These are phyloP conservation scores for Phaeosphaeriaceae sp. DNA, from an alignment of 2,329 filamentous ascomycete genomes.

Conservation along the genomic window DNA sequence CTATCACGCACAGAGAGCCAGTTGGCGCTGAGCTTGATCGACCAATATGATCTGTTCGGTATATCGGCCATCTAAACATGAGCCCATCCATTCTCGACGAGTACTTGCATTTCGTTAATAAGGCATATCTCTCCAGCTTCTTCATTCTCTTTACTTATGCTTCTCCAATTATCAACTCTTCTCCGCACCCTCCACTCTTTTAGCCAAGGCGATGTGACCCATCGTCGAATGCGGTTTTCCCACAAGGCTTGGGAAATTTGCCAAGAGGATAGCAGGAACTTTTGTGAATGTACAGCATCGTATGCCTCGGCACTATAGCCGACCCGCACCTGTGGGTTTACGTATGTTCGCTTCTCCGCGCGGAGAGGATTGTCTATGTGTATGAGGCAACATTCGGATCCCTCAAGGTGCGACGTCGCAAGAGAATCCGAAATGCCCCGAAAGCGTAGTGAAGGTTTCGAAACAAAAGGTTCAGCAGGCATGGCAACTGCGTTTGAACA, in stretches of 20 bases:
- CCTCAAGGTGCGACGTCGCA: conserved; percentile 68
- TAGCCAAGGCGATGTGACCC: background rate
- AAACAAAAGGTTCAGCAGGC: conserved; percentile 32
- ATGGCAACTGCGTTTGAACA: too few species aligned
- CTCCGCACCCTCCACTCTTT: background rate
- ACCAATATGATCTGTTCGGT: too few species aligned
- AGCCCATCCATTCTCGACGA: background rate
- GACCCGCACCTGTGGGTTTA: conserved; percentile 74
- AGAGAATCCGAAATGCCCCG: conserved; percentile 69
- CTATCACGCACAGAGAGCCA: too few species aligned
- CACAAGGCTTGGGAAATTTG: background rate
- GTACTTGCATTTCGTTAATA: too few species aligned
- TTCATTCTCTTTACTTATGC: background rate
- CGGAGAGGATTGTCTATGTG: conserved; percentile 72
- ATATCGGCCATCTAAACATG: too few species aligned
- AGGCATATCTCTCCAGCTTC: background rate
- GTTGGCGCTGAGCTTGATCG: too few species aligned
- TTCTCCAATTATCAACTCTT: background rate
- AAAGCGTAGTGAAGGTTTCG: conserved; percentile 61
- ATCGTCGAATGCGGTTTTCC: background rate
- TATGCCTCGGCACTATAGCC: conserved; percentile 60
- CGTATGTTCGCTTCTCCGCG: conserved; percentile 61
- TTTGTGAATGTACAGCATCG: conserved; percentile 14
- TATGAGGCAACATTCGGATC: conserved; percentile 79
- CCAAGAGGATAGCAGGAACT: background rate